Base-by-base conservation (phyloP, 2,329 filamentous ascomycete genomes). In the Colletotrichum neosansevieriae region DNA sequence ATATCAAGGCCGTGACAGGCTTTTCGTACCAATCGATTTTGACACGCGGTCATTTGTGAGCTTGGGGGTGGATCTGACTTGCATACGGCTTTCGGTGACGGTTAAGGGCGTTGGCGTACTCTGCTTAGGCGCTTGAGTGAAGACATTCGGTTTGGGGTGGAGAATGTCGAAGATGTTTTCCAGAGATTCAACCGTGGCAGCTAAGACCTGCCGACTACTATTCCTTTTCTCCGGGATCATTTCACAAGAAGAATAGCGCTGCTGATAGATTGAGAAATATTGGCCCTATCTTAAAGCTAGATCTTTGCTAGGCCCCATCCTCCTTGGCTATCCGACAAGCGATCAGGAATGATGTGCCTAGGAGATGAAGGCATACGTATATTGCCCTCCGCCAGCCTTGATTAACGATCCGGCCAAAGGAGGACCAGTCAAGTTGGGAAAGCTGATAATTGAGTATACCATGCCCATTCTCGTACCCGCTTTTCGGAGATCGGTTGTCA, bases 391-490 rank as follows among this genome's bases (percentile, higher is more conserved):
- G 24, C 75, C 70, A 0, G 77, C 77, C 3, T 80, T 76, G 47
- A 87, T 81, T 15, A 87, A 78, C 0, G 82, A 81, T 0, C 85
- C 85, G 0, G 82, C 81, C 32, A 87, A 82, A 0, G 85, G 85
- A 13, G 84, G 82, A 0, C 85, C 86, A 1, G 81, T 83, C 17
- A 88, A 75, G n/a, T 81, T 80, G 6, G 84, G 82, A 54, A 87
- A 84, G 68, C 84, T 86, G 67, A 83, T 82, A 47, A 87, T 82
- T 0, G 83, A 86, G 19, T 59, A 65, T n/a, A 65, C 62, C 86
- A 89, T 88, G 42, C 87, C 86, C 74, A 88, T 85, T 7, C 86
- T 76, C 1, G 85, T 84, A 0, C 86, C 21, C 2, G 21, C 21
- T 21, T 21, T 3, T 21, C 21, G 21, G 2, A 21, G 21, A 21